Conservation (phyloP, 2,329 filamentous ascomycete genomes). For the Claviceps capensis region DNA sequence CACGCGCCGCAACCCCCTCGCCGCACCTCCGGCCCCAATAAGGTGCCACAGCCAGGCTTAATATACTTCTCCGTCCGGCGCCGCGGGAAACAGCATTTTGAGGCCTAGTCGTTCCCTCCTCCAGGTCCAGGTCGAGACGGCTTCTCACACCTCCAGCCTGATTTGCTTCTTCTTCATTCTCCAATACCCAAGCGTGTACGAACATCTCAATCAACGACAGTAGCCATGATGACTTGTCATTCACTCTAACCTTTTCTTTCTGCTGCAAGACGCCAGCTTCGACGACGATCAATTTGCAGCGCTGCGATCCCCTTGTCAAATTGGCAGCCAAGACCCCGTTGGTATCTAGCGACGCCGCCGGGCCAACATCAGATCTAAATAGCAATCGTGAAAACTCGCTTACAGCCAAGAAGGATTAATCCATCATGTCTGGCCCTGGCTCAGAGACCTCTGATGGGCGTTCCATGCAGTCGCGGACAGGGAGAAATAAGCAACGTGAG, state of each 20-base stretch:
- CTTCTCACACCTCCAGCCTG: constrained; percentile 4
- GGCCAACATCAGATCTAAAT: constrained; percentile 1
- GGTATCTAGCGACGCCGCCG: background rate
- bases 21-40: constrained; percentile 1
- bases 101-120: constrained; percentile 5
- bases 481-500: constrained; percentile 71
- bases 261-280: constrained; percentile 7
- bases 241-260: constrained; percentile 8
- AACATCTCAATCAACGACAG: constrained; percentile 3
- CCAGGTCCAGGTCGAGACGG: background rate
- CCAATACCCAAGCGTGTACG: constrained; percentile 1
- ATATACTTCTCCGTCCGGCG: constrained; percentile 5
- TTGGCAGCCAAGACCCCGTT: constrained; percentile 3
- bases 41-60: constrained; percentile 1
- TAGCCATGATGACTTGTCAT: constrained; percentile 6
- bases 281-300: constrained; percentile 4
- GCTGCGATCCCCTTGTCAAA: constrained; percentile 6
- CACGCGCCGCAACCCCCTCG: background rate
- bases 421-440: constrained; percentile 22
- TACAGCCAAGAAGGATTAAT: constrained; percentile 5
- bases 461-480: constrained; percentile 60
- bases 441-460: constrained; percentile 27
- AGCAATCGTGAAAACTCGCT: background rate
- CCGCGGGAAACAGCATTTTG: constrained; percentile 6
- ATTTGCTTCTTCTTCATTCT: background rate